These are phyloP conservation scores for Ceratobasidium sp. DNA, from an alignment of 1,284 basidiomycete species.

Conservation along the genomic window DNA sequence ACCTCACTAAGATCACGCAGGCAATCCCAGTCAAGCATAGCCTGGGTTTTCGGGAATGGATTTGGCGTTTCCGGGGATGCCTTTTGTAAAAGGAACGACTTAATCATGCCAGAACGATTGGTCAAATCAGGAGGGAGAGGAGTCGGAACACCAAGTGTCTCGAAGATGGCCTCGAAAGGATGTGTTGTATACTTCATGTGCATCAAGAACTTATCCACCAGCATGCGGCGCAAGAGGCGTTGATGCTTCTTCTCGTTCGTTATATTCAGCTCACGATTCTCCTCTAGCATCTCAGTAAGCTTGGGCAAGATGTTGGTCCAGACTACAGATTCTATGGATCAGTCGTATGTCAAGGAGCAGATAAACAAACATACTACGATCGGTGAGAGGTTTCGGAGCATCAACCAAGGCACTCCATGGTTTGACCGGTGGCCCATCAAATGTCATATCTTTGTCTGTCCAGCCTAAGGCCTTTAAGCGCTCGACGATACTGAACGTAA, in stretches of 20 bases:
- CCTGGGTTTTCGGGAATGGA: not conserved
- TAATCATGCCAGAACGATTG: not conserved
- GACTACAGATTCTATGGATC: not conserved
- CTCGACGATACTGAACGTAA: not conserved
- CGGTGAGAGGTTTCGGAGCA: conserved; percentile 12
- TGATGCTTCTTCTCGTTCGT: not conserved
- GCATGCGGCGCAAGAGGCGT: not conserved
- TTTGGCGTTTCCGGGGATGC: not conserved
- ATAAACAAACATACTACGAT: not conserved
- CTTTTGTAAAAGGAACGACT: not conserved
- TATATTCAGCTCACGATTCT: not conserved
- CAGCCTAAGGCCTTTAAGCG: conserved; percentile 2
- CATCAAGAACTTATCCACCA: not conserved
- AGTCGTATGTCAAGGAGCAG: not conserved
- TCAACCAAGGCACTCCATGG: conserved; percentile 6
- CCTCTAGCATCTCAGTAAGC: conserved; percentile 20
- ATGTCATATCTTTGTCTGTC: not conserved
- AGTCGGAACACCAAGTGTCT: not conserved
- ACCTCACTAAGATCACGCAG: not conserved
- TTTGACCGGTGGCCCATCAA: not conserved
- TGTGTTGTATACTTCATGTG: not conserved
- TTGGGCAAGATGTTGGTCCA: conserved; percentile 32
- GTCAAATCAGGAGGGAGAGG: not conserved
- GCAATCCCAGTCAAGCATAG: not conserved
- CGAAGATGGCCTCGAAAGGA: not conserved